Evolutionary conservation across 352 stramenopile species (phyloP).

Genomic region (Thalassiosira hispida): DNA sequence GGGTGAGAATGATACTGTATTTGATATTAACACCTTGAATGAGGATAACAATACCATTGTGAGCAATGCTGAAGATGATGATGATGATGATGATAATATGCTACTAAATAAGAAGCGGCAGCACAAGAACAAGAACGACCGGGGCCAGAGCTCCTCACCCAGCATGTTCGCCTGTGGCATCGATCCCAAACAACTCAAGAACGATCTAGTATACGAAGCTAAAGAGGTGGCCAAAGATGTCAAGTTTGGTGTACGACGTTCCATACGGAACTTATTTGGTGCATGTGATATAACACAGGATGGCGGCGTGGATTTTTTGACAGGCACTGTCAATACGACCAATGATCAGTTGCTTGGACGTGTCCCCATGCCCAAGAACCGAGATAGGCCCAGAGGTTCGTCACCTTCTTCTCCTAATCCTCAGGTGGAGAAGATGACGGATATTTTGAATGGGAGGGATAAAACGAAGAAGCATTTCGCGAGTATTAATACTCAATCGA

Average conservation of each 20-base stretch:
- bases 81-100: no score
- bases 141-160: no score
- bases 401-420: no score
- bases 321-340: neutral
- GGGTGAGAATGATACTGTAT: neutral
- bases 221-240: conserved; percentile 5
- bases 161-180: conserved; percentile 5
- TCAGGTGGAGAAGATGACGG: neutral
- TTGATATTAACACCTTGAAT: neutral
- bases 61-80: neutral
- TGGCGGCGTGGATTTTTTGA: conserved; percentile 15
- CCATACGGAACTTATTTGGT: conserved; percentile 17
- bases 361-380: neutral
- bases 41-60: conserved; percentile 6
- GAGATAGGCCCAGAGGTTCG: no score
- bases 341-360: conserved; percentile 27
- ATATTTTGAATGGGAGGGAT: neutral
- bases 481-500: no score
- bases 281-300: conserved; percentile 21
- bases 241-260: conserved; percentile 5
- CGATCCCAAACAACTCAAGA: conserved; percentile 9
- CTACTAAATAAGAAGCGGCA: no score
- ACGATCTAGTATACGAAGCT: conserved; percentile 15
- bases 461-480: no score
- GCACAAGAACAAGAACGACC: no score